Evolutionary conservation across 2,329 filamentous ascomycete genomes (phyloP).

Genomic region (Cercospora sp.): DNA sequence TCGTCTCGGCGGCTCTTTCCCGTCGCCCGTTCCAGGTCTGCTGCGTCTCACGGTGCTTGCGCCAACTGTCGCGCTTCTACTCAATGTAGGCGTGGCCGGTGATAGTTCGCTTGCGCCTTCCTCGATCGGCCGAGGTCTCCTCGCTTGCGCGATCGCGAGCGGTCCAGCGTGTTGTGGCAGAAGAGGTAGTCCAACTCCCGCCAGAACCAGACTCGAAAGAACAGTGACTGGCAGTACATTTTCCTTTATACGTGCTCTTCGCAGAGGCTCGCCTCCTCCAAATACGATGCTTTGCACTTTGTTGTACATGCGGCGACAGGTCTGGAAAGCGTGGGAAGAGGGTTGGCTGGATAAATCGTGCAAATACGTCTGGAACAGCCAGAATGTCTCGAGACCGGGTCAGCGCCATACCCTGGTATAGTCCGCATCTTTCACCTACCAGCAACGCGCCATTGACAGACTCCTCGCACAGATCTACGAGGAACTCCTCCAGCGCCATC

Average conservation of each 20-base stretch:
- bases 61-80: conserved; percentile 69
- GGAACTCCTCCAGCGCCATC: conserved; percentile 85
- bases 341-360: conserved; percentile 76
- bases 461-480: conserved; percentile 82
- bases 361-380: conserved; percentile 85
- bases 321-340: conserved; percentile 75
- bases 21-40: conserved; percentile 38
- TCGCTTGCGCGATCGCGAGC: conserved; percentile 76
- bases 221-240: conserved; percentile 79
- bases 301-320: conserved; percentile 80
- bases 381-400: conserved; percentile 67
- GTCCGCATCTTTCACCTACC: conserved; percentile 53
- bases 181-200: conserved; percentile 71
- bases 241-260: conserved; percentile 75
- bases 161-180: conserved; percentile 78
- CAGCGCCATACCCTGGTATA: conserved; percentile 15
- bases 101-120: conserved; percentile 62
- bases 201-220: conserved; percentile 76
- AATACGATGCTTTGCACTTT: conserved; percentile 87
- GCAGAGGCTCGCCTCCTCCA: conserved; percentile 67
- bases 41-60: conserved; percentile 46
- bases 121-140: conserved; percentile 67
- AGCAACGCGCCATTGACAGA: conserved; percentile 80
- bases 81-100: conserved; percentile 57
- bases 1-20: conserved; percentile 31